Base-by-base conservation (phyloP, 345 rosid species). In the Eucalyptus fibrosa region DNA sequence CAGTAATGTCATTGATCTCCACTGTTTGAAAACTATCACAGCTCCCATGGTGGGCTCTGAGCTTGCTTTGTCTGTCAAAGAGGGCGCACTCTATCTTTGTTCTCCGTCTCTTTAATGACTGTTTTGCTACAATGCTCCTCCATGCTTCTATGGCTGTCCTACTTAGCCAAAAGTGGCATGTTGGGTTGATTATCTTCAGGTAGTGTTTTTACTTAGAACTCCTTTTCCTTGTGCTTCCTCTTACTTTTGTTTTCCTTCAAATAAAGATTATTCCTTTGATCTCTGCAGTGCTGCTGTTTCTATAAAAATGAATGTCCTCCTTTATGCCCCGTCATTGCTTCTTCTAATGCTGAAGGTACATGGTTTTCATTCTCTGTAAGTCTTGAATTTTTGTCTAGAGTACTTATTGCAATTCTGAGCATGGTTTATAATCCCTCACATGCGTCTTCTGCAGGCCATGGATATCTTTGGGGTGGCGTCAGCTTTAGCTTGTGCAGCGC, bases 21-120 rank as follows among this genome's bases (percentile, higher is more conserved):
- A 34, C 72, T 81, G 53, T 88, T 87, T 87, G 18, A 86, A 82
- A 50, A 90, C 44, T 88, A 32, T 93, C 89, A 89, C 94, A 98
- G 99, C 94, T 97, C 88, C 99, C 99, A 12, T 96, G 98, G 97
- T 97, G 99, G 99, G 99, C 97, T 86, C 92, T 97, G 87, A 88
- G 87, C 89, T 92, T 98, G 93, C 94, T 98, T 87, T 98, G 95
- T 91, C 93, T 98, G 87, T 98, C 99, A 90, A 98, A 98, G 92
- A 94, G 99, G 91, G 91, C 95, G 89, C 99, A 98, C 91, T 98
- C 99, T 9, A 94, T 98, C 89, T 98, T 97, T 94, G 97, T 97
- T 89, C 98, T 97, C 86, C 98, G 98, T 87, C 97, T 98, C 89
- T 98, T 97, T 90, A 98, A 98, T 90, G 99, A 96, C 91, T 97